Evolutionary conservation across 306 rosid genomes (phyloP), one percentile per base, ranked within the genome.

Genomic region (Gastrolobium villosum): DNA sequence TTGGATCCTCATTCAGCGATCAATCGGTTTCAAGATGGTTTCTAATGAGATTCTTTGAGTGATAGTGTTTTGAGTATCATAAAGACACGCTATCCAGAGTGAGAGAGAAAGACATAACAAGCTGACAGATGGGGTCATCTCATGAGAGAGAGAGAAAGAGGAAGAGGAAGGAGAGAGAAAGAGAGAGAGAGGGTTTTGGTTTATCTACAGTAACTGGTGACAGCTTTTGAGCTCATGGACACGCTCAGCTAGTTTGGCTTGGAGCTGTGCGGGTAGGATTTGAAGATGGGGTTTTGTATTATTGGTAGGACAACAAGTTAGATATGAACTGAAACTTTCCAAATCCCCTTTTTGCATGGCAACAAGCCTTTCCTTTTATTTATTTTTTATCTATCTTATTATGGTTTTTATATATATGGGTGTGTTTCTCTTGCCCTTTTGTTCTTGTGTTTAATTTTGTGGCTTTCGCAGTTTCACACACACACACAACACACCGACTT

Each of bases 1-100:
- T 79, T 87, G 88, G 89, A 86, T 74, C 77, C 46, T 79, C 46
- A 87, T 69, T 48, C 94, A 36, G 76, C 91, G 88, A 88, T 89
- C 90, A 90, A 92, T 89, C 97, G 93, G 85, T 94, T 84, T 92
- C 97, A 92, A 85, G 93, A 89, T 84, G 94, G 92, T 26, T 90
- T 90, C 90, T 91, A 88, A 83, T 78, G 65, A 70, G 50, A 69
- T 75, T 75, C 72, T 81, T 30, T 79, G 63, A 69, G 78, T 41
- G 72, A 53, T 30, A 71, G 63, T 75, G 72, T 79, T 20, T 36
- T 31, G 10, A 30, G 45, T 61, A 84, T 70, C 60, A 79, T 74
- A 72, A 84, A 65, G 87, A 88, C 92, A 88, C 87, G 85, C 72
- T 67, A 84, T 60, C 79, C 78, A 63, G 71, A 46, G 79, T 56